Base-by-base conservation (phyloP, 2,329 filamentous ascomycete species). In the Ophiocordyceps camponoti-leonardi region DNA sequence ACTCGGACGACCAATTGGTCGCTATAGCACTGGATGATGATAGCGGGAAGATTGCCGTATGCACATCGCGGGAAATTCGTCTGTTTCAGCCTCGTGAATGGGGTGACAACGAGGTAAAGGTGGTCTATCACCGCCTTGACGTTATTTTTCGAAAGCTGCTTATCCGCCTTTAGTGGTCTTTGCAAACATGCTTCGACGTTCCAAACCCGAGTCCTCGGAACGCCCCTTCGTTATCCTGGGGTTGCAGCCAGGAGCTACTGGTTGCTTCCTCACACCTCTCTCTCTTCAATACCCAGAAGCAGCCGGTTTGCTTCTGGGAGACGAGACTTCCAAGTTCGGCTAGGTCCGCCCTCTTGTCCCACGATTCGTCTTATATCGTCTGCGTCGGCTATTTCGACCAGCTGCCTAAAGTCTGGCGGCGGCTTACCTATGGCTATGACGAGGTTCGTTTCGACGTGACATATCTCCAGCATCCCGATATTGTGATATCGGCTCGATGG, bases 331-430 rank as follows among this genome's bases (percentile, higher is more conserved):
- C 88, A 2, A 87, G 75, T 55, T 72, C 81, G 0, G 77, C 77
- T 35, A 83, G 83, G 56, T 75, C 81, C 47, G 87, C 87, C 3
- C 69, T 73, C 10, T 79, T 95, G 52, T 94, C 90, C 1, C 86
- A 86, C 50, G 90, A 94, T 60, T 88, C 86, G 13, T 80, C 81
- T 19, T 79, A 94, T 49, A 86, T 96, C 45, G 90, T 87, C 18
- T 88, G 85, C 1, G 75, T 83, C 13, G 83, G 86, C 40, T 68
- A 72, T 44, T 77, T 85, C 57, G 92, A 96, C 61, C 74, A 81
- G 44, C 67, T 96, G 19, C 79, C 94, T 52, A 96, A 98, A 64
- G 75, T 96, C 54, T 98, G 93, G 92, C 78, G 87, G 50, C 76
- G 90, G 45, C 67, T 94, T 22, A 83, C 83, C 10, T 95, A 90